phyloP scores from a whole-genome alignment of 306 rosid genomes.

The Hylodesmum podocarpum region DNA sequence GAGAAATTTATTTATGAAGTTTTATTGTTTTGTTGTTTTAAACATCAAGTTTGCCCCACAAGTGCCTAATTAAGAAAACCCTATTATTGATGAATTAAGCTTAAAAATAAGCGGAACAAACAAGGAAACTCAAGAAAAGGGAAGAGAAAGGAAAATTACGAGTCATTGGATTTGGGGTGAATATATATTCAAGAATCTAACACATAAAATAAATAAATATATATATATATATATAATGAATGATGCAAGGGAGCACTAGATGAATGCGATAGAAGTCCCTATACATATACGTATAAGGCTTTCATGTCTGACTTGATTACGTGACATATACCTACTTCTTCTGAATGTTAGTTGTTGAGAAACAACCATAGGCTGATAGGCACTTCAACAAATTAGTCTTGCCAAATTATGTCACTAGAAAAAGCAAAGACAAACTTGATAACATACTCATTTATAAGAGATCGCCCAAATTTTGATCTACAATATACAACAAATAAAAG shows the following conservation, averaged over 20 bases:
- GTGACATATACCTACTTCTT: slow-evolving; percentile 23
- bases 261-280: neutral
- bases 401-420: slow-evolving; percentile 15
- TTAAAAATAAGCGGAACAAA: neutral
- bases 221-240: neutral
- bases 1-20: too few relatives aligned
- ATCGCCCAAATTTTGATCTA: neutral
- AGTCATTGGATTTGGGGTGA: neutral
- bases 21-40: neutral
- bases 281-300: neutral
- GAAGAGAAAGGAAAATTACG: neutral
- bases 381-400: neutral
- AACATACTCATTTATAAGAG: slow-evolving; percentile 12
- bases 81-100: neutral
- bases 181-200: too few relatives aligned
- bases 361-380: neutral
- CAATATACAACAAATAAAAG: neutral
- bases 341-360: slow-evolving; percentile 29
- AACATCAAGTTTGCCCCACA: neutral
- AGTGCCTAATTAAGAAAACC: neutral
- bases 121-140: neutral
- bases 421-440: neutral
- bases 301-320: neutral
- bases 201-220: too few relatives aligned
- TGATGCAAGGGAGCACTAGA: neutral